Evolutionary conservation across 2,329 filamentous ascomycete species (phyloP), one percentile per base, ranked within the genome.

Genomic region (Xylaria hypoxylon): DNA sequence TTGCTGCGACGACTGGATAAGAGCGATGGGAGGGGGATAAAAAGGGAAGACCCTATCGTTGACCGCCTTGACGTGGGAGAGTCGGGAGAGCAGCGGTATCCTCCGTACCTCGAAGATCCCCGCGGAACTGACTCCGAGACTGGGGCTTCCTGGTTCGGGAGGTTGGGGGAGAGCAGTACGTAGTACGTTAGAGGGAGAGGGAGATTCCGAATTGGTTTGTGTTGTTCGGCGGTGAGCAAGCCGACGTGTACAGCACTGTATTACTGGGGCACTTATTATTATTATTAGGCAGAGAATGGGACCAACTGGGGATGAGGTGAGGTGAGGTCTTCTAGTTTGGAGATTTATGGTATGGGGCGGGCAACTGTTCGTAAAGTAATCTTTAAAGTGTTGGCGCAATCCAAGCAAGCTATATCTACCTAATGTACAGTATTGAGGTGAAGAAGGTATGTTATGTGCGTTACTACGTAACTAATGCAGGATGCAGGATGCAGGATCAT

Each of bases 181-280:
- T n/a, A n/a, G 28, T 13, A 38, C 31, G n/a, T n/a, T n/a, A 50
- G 35, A 15, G 5, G 5, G 10, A 26, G 51, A 55, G 15, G 33
- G 24, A 11, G 48, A 52, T 42, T 22, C 44, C n/a, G 44, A 59
- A 58, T 40, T 62, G 59, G 40, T 31, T 33, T 44, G 45, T 44
- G 45, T 40, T 44, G 50, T 67, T 56, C 59, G 60, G 67, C 67
- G 67, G 67, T 69, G 67, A 64, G 48, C 60, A 59, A 59, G 55
- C n/a, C 53, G 44, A 47, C 53, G 33, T 55, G 52, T 52, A 42
- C 52, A 42, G 52, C 35, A 55, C 52, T 28, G 42, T 55, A 26
- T 55, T 55, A 55, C 35, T 19, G 22, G 35, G 42, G 31, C 24
- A 58, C 26, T 64, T 53, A 35, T 47, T 28, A 42, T 28, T n/a